Evolutionary conservation across 805 yeast genomes (phyloP).

Genomic region (Monosporozyma aerobia): DNA sequence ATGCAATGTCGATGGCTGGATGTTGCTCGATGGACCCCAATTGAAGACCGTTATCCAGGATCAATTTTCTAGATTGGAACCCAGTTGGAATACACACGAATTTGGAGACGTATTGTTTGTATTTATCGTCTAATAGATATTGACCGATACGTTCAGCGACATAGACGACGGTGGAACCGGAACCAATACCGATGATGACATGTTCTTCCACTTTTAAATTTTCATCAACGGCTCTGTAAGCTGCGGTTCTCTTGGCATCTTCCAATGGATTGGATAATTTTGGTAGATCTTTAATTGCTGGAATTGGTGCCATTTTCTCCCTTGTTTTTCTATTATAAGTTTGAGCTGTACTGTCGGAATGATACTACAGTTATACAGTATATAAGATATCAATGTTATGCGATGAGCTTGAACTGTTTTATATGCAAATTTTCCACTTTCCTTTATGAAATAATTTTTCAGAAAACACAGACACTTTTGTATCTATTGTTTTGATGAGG

Average conservation of each 20-base stretch:
- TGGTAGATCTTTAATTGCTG: slow-evolving; percentile 5
- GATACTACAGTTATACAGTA: too few species aligned
- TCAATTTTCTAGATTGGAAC: slow-evolving; percentile 83
- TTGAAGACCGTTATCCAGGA: slow-evolving; percentile 67
- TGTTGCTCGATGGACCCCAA: slow-evolving; percentile 78
- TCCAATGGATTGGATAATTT: slow-evolving; percentile 41
- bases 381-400: too few species aligned
- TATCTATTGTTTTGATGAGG: too few species aligned
- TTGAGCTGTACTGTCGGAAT: too few species aligned
- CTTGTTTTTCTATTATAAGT: too few species aligned
- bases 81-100: slow-evolving; percentile 92
- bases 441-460: too few species aligned
- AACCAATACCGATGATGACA: slow-evolving; percentile 83
- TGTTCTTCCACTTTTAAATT: slow-evolving; percentile 43
- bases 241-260: slow-evolving; percentile 82
- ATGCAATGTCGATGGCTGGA: slow-evolving; percentile 80
- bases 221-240: slow-evolving; percentile 86
- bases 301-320: slow-evolving; percentile 3
- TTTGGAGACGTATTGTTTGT: slow-evolving; percentile 21
- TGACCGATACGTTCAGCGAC: slow-evolving; percentile 87
- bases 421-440: too few species aligned
- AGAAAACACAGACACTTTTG: too few species aligned
- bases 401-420: too few species aligned
- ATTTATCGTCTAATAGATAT: slow-evolving; percentile 35
- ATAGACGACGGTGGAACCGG: slow-evolving; percentile 96